Percentiles rank a stretch among this genome's conserved stretches.
Conservation (phyloP, 495 filamentous ascomycete genomes). For the Hypoxylon cercidicola region DNA sequence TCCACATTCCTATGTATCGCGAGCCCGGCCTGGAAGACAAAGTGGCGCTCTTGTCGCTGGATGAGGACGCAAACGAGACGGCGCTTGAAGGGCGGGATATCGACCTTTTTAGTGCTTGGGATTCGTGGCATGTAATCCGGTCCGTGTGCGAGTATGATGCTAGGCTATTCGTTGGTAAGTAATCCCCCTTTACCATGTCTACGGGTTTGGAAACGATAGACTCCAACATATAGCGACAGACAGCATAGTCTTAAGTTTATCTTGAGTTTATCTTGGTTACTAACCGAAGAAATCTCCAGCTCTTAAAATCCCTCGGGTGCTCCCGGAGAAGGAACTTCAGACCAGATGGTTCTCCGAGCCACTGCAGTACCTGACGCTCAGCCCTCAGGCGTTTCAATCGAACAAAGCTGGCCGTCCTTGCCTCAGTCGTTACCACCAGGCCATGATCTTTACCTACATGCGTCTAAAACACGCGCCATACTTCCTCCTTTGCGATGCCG, state of each 20-base stretch:
- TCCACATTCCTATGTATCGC: slow-evolving; percentile 83
- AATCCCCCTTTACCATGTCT: slow-evolving; percentile 5
- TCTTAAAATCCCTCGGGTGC: slow-evolving; percentile 78
- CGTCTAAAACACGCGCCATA: slow-evolving; percentile 80
- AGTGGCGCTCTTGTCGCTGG: slow-evolving; percentile 49
- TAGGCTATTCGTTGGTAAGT: slow-evolving; percentile 87
- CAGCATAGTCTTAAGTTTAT: too few species aligned
- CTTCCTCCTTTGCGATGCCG: slow-evolving; percentile 82
- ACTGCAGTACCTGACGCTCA: slow-evolving; percentile 79
- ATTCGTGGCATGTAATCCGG: slow-evolving; percentile 90
- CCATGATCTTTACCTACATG: slow-evolving; percentile 83
- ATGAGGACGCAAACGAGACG: slow-evolving; percentile 39
- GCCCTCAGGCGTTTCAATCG: slow-evolving; percentile 72
- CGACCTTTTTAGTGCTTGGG: slow-evolving; percentile 84
- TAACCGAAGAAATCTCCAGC: slow-evolving; percentile 57
- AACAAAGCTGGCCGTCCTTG: slow-evolving; percentile 86
- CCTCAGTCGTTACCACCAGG: slow-evolving; percentile 82
- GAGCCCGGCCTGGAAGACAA: slow-evolving; percentile 56
- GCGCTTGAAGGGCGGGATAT: slow-evolving; percentile 49
- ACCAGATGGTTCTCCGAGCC: slow-evolving; percentile 96
- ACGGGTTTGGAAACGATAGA: background rate
- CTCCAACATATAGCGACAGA: background rate
- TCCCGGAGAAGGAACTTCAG: slow-evolving; percentile 78
- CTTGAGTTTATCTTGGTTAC: background rate
- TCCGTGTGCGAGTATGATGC: slow-evolving; percentile 86